These are phyloP conservation scores for Boletellus deceptivus DNA, from an alignment of 1,284 basidiomycete species.

Conservation along the genomic window DNA sequence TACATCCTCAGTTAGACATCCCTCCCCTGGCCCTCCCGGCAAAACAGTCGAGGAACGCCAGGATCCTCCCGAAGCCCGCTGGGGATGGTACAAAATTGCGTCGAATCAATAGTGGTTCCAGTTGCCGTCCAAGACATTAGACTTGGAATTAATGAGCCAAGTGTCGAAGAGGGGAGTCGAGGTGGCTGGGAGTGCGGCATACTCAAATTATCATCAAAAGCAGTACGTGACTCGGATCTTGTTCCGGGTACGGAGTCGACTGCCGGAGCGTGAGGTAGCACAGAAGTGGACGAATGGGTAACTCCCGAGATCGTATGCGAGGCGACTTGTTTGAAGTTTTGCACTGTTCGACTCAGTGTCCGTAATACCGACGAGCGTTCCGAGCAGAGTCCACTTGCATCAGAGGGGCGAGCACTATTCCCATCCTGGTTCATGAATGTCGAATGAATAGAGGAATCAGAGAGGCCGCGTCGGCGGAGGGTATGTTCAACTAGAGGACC, in stretches of 20 bases:
- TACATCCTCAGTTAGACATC: slow-evolving; percentile 27
- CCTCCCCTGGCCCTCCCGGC: slow-evolving; percentile 31
- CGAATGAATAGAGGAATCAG: slow-evolving; percentile 87
- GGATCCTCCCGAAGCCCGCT: slow-evolving; percentile 17
- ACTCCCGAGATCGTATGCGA: slow-evolving; percentile 34
- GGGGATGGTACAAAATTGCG: slow-evolving; percentile 3
- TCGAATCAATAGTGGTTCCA: slow-evolving; percentile 18
- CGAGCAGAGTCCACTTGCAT: slow-evolving; percentile 8
- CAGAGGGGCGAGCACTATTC: not conserved
- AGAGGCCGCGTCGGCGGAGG: slow-evolving; percentile 75
- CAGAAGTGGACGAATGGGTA: slow-evolving; percentile 5
- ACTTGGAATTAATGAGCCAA: slow-evolving; percentile 31
- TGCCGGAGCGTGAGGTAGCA: slow-evolving; percentile 3
- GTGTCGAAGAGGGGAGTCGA: slow-evolving; percentile 29
- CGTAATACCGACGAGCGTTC: slow-evolving; percentile 32
- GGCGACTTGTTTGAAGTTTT: slow-evolving; percentile 33
- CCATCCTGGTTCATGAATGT: slow-evolving; percentile 64
- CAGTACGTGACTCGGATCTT: not conserved
- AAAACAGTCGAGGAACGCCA: slow-evolving; percentile 25
- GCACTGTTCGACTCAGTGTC: slow-evolving; percentile 34
- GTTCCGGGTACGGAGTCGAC: not conserved
- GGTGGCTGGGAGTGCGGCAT: slow-evolving; percentile 11
- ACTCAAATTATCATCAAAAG: slow-evolving; percentile 1
- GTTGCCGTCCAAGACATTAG: slow-evolving; percentile 38
- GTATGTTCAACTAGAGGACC: slow-evolving; percentile 61